A percentile compares a stretch with the other conserved stretches of the same genome.
Conservation (phyloP, 2,329 filamentous ascomycete species). For the Ascochyta koolunga region DNA sequence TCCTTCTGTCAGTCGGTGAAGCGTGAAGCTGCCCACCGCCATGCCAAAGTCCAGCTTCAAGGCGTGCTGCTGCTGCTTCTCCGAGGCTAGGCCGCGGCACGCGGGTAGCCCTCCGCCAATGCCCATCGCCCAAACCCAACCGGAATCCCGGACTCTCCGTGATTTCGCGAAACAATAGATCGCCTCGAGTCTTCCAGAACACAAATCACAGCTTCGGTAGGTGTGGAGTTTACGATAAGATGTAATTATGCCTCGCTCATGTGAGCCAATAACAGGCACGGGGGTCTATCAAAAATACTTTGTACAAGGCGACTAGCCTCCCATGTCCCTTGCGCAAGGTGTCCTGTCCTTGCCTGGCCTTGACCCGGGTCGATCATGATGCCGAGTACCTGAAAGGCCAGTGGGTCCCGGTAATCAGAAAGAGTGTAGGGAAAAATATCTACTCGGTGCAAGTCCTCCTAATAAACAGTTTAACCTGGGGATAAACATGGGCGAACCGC, state of each 20-base stretch:
- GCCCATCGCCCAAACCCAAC: slow-evolving; percentile 13
- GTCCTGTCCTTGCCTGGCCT: slow-evolving; percentile 11
- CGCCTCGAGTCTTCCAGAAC: slow-evolving; percentile 16
- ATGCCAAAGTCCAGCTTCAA: slow-evolving; percentile 8
- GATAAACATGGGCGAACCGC: neutral
- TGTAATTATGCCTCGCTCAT: slow-evolving; percentile 9
- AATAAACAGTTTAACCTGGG: neutral
- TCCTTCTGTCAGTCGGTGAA: slow-evolving; percentile 14
- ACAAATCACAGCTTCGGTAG: slow-evolving; percentile 14
- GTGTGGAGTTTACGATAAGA: slow-evolving; percentile 6
- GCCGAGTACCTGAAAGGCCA: slow-evolving; percentile 10
- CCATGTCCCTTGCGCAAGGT: slow-evolving; percentile 6
- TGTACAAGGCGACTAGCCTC: neutral
- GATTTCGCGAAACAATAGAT: slow-evolving; percentile 21
- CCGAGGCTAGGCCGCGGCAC: slow-evolving; percentile 19
- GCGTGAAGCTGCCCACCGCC: slow-evolving; percentile 14
- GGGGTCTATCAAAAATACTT: neutral
- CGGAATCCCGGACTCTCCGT: slow-evolving; percentile 14
- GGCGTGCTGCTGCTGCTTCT: slow-evolving; percentile 13
- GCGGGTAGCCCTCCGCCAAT: slow-evolving; percentile 12
- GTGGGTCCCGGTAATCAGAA: slow-evolving; percentile 4
- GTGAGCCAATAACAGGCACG: slow-evolving; percentile 2
- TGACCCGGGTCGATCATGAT: slow-evolving; percentile 16
- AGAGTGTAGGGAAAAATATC: neutral
- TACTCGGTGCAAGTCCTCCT: slow-evolving; percentile 1